phyloP scores from a whole-genome alignment of 2,329 filamentous ascomycete species.

The Exophiala phaeomuriformis region DNA sequence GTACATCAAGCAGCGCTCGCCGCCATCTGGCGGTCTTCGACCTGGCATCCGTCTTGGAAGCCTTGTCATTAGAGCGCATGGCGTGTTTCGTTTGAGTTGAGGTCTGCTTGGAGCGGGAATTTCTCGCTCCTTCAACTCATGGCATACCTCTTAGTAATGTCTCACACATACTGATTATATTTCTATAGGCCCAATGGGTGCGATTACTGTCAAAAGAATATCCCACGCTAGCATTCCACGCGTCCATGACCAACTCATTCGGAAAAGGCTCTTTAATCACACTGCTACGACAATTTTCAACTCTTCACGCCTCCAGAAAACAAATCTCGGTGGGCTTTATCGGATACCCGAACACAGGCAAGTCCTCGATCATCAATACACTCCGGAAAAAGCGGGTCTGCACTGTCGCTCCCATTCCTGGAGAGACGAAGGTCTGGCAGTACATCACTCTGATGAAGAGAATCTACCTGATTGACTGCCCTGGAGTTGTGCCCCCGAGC shows the following conservation, averaged over 20 bases:
- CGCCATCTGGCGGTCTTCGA: conserved; percentile 30
- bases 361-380: conserved; percentile 96
- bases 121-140: conserved; percentile 47
- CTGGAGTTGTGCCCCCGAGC: conserved; percentile 89
- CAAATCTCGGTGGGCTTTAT: conserved; percentile 90
- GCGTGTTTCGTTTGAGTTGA: conserved; percentile 97
- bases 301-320: conserved; percentile 80
- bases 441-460: conserved; percentile 93
- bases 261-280: conserved; percentile 92
- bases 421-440: conserved; percentile 97
- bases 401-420: conserved; percentile 86
- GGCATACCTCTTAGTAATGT: conserved; percentile 98
- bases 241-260: conserved; percentile 90
- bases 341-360: conserved; percentile 87
- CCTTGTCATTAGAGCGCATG: conserved; percentile 64
- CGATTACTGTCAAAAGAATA: conserved; percentile 79
- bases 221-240: conserved; percentile 90
- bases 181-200: conserved; percentile 80
- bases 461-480: conserved; percentile 93
- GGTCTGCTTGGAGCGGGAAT: conserved; percentile 57
- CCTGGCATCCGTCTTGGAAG: conserved; percentile 76
- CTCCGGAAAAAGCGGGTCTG: conserved; percentile 90
- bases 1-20: conserved; percentile 79
- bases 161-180: conserved; percentile 64
- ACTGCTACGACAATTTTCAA: conserved; percentile 84